Evolutionary conservation across 176 grass and related monocot species (phyloP), one percentile per base, ranked within the genome.

Genomic region (Tuctoria greenei): DNA sequence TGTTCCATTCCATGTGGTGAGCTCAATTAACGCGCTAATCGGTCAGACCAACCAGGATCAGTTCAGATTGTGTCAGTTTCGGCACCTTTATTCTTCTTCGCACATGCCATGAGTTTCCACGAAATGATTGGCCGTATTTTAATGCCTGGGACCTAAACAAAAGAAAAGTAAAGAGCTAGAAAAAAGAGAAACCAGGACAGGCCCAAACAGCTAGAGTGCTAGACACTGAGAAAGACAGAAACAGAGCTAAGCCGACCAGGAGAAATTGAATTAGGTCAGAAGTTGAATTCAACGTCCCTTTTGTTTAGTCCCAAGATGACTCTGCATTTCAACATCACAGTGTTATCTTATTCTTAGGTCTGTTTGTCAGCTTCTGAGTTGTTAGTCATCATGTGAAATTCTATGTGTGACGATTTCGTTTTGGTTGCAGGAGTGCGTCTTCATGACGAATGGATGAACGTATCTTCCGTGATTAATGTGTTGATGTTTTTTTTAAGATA

Each of bases 261-360:
- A 31, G 31, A 31, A 31, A 3, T 31, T 72, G 56, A 75, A 75
- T 45, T 75, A n/a, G n/a, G n/a, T n/a, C n/a, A n/a, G n/a, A 31
- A 31, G 31, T 31, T 72, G 56, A 75, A 75, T 45, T 75, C 72
- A 7, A 34, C 17, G 25, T 16, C 10, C 8, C 31, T n/a, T 31
- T 46, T 26, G 54, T 10, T 75, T 63, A 62, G 62, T 47, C 44
- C 58, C 23, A 20, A 28, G 40, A 57, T 35, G 25, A 62, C 16
- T 43, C 38, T 31, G 40, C 38, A 20, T 74, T 21, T 75, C 47
- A 54, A 45, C 24, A 21, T 13, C 41, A 43, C 10, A 46, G 6
- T 21, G 57, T 35, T 46, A 75, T 61, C 40, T 9, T 75, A 43
- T 21, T 6, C 40, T 61, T 45, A 40, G 25, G 34, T 55, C 23